Evolutionary conservation across 192 early-diverging fungal species (phyloP), one percentile per base, ranked within the genome.

Genomic region (Diversispora epigaea): DNA sequence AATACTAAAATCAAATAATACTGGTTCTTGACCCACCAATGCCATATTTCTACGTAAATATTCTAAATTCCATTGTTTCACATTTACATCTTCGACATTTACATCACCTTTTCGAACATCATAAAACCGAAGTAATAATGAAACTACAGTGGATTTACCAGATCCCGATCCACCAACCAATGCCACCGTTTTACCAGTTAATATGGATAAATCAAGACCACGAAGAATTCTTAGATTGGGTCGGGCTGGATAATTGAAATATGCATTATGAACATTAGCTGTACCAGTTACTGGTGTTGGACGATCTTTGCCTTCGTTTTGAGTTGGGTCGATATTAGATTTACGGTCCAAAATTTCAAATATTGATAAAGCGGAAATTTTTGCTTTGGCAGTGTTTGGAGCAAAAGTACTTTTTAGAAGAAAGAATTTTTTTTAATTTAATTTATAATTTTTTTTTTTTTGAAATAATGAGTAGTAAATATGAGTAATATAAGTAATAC

Each of bases 11-110:
- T 95, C 92, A 71, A 96, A 96, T 63, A 97, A 82, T 58, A 93
- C 90, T 10, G 96, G 96, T 82, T 96, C 95, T 77, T 97, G 95
- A 40, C 90, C 89, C 9, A 97, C 96, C 7, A 97, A 80, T 22
- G 92, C 92, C 82, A 96, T 80, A 68, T 85, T 85, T 10, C 70
- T 64, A 55, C 96, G 89, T 39, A 96, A 79, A 40, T 88, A 84
- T 12, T 74, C 52, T 7, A 94, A 72, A 44, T 88, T 84, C 83
- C 89, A 93, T 50, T 86, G 71, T 5, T 79, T 78, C 44, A 94
- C 81, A 68, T 90, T 80, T 7, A 79, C 77, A 46, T 80, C 80
- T 71, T 95, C 89, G 19, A 96, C 80, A 14, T 57, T 76, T 15
- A 92, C 86, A 6, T 41, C 44, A 63, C 96, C 96, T 14, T 55